phyloP scores from a whole-genome alignment of 164 flowering plant species.

The Saururus chinensis region DNA sequence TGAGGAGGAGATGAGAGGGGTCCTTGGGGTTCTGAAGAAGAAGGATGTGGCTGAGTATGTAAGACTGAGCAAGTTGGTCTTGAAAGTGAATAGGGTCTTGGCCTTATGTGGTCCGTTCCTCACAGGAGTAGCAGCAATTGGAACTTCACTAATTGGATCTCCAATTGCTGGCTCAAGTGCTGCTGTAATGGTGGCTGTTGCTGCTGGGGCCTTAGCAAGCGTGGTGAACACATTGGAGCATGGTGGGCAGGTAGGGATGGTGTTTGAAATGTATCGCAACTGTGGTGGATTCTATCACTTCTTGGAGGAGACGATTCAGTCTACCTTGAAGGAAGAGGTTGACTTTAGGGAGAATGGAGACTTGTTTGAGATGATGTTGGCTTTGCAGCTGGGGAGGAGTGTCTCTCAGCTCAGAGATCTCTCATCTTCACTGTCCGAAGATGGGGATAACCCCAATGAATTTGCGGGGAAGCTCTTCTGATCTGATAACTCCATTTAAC shows the following conservation, averaged over 20 bases:
- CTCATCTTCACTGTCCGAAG: slow-evolving; percentile 3
- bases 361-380: slow-evolving; percentile 43
- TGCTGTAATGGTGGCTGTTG: slow-evolving; percentile 19
- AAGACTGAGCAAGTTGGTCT: slow-evolving; percentile 18
- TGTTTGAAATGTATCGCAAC: slow-evolving; percentile 43
- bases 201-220: slow-evolving; percentile 39
- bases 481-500: no score
- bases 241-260: slow-evolving; percentile 64
- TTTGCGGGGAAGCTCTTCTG: slow-evolving; percentile 48
- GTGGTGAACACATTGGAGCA: slow-evolving; percentile 45
- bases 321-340: slow-evolving; percentile 17
- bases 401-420: slow-evolving; percentile 30
- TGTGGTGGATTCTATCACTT: no score
- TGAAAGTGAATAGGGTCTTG: slow-evolving; percentile 23
- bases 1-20: no score
- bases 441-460: slow-evolving; percentile 9
- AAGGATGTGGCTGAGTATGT: slow-evolving; percentile 28
- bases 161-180: slow-evolving; percentile 3
- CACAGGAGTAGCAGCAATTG: slow-evolving; percentile 26
- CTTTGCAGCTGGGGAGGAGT: slow-evolving; percentile 41
- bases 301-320: slow-evolving; percentile 27
- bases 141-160: slow-evolving; percentile 19
- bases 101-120: slow-evolving; percentile 24
- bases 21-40: slow-evolving; percentile 17
- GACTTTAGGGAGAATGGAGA: slow-evolving; percentile 42